Evolutionary conservation across 345 rosid species (phyloP).

Genomic region (Abelmoschus esculentus): DNA sequence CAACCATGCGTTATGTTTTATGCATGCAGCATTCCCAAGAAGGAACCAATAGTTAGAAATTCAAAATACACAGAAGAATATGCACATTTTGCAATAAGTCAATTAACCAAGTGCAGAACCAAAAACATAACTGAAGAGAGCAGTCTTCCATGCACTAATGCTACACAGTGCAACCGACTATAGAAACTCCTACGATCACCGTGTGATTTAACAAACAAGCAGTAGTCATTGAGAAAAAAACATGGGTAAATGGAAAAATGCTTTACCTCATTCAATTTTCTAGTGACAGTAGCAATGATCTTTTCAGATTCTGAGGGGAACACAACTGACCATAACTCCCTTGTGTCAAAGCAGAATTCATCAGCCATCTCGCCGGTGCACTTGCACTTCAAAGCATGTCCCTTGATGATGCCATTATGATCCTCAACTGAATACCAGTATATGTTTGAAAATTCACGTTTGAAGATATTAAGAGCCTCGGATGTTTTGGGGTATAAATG

Average conservation of each 20-base stretch:
- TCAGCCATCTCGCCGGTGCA: slow-evolving; percentile 47
- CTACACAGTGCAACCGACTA: neutral
- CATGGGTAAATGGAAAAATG: neutral
- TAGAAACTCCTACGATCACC: neutral
- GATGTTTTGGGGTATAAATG: slow-evolving; percentile 82
- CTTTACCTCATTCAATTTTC: slow-evolving; percentile 74
- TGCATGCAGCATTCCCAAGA: neutral
- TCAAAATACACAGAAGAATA: neutral
- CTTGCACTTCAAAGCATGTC: slow-evolving; percentile 60
- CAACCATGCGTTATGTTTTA: neutral
- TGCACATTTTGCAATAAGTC: neutral
- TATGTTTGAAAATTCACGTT: slow-evolving; percentile 57
- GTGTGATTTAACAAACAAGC: neutral
- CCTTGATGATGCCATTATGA: slow-evolving; percentile 61
- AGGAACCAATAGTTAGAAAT: neutral
- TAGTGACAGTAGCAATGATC: slow-evolving; percentile 63
- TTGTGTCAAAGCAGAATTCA: slow-evolving; percentile 72
- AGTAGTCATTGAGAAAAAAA: neutral
- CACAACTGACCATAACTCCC: slow-evolving; percentile 80
- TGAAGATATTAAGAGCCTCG: slow-evolving; percentile 61
- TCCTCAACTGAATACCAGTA: slow-evolving; percentile 88
- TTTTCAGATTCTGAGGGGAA: slow-evolving; percentile 88
- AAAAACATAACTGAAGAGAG: neutral
- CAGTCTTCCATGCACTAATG: neutral
- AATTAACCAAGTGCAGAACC: neutral